These are phyloP conservation scores for Kodamaea sagamina DNA, from an alignment of 805 yeast genomes.

Conservation along the genomic window DNA sequence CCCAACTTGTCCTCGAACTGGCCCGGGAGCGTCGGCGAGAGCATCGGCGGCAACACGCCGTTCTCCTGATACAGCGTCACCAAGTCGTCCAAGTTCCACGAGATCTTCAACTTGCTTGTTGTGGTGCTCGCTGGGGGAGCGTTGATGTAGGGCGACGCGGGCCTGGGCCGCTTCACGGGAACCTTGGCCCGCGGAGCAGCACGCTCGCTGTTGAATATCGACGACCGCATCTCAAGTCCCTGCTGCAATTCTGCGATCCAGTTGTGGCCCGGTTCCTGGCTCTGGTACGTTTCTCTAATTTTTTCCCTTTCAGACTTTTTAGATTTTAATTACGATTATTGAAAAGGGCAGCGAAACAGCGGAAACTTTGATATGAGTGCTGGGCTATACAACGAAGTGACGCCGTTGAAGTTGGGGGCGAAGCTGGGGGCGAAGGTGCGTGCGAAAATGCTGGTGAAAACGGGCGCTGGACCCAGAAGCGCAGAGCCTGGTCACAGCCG, in stretches of 20 bases:
- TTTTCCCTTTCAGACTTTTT: conserved; percentile 2
- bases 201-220: conserved; percentile 27
- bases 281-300: neutral
- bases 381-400: conserved; percentile 27
- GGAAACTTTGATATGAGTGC: neutral
- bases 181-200: conserved; percentile 15
- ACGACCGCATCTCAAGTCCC: conserved; percentile 28
- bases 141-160: conserved; percentile 22
- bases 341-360: too few relatives aligned
- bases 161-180: conserved; percentile 16
- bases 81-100: conserved; percentile 45
- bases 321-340: too few relatives aligned
- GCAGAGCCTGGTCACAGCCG: too few relatives aligned
- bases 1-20: conserved; percentile 4
- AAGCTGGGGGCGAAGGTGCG: too few relatives aligned
- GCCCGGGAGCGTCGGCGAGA: conserved; percentile 42
- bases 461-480: too few relatives aligned
- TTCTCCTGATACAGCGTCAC: conserved; percentile 33
- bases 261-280: neutral
- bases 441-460: too few relatives aligned
- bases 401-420: conserved; percentile 16
- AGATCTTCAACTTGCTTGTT: conserved; percentile 8
- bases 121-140: conserved; percentile 6
- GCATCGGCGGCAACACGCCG: conserved; percentile 38
- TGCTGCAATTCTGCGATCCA: neutral